Evolutionary conservation across 495 filamentous ascomycete genomes (phyloP), one percentile per base, ranked within the genome.

Genomic region (Trichoderma virens): DNA sequence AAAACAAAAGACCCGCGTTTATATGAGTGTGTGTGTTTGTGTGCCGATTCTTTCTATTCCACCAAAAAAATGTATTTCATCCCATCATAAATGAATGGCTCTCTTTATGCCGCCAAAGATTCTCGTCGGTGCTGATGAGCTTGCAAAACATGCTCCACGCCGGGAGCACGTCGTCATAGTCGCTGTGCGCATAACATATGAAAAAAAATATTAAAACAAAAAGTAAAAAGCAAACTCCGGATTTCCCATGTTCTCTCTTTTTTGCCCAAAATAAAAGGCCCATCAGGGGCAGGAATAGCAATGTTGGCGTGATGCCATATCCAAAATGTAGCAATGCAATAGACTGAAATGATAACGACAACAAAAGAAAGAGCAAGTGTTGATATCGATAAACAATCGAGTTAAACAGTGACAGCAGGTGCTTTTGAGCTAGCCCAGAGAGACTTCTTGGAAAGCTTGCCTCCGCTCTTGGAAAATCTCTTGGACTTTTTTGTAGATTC

Each of bases 381-480:
- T 2, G 25, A 56, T 8, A 25, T 20, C 18, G 27, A 14, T 27
- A 27, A 56, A 30, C 0, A 7, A 14, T 56, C n/a, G n/a, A 18
- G 45, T 56, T 18, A 56, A 14, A 56, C 51, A 56, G 51, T 30
- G 51, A 56, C 25, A 30, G 51, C 23, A 3, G 8, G 51, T 2
- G 51, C 51, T 56, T 56, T 56, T 9, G 51, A 56, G 23, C 25
- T 56, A 11, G 51, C 51, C 51, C 51, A 56, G 51, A 20, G 51
- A 30, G 51, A 56, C 7, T 56, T 56, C 51, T 56, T 56, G 1
- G 51, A 2, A 9, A 56, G 18, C 27, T 56, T 56, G 23, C 8
- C 25, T 27, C 51, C 51, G 27, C 51, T 16, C 51, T 56, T 56
- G 23, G 51, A 30, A 30, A 56, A 56, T 39, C 28, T 38, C 13